A percentile compares a stretch with the other conserved stretches of the same genome.
These are phyloP conservation scores for Sporothrix schenckii DNA, from an alignment of 2,329 filamentous ascomycete species.

Conservation along the genomic window DNA sequence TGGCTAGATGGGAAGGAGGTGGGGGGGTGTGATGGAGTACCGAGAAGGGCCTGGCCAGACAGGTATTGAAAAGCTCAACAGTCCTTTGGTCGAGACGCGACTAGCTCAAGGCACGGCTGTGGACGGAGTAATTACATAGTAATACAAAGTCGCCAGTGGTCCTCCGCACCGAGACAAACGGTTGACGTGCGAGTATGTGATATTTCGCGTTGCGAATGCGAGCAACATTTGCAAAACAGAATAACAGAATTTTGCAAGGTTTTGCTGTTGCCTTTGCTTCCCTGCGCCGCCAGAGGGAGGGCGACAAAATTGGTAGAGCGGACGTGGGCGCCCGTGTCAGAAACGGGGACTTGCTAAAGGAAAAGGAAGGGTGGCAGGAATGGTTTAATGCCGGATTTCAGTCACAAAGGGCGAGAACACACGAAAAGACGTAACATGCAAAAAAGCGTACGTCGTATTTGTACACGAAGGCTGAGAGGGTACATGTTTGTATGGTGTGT, in stretches of 20 bases:
- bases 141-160: neutral
- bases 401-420: neutral
- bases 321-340: neutral
- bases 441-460: neutral
- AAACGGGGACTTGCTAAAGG: neutral
- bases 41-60: slow-evolving; percentile 8
- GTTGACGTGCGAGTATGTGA: no score
- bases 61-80: neutral
- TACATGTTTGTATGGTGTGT: neutral
- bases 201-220: no score
- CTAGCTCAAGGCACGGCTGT: slow-evolving; percentile 2
- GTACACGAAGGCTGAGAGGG: neutral
- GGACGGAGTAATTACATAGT: neutral
- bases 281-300: neutral
- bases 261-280: no score
- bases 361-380: neutral
- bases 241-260: no score
- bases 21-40: neutral
- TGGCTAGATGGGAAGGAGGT: slow-evolving; percentile 11
- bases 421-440: neutral
- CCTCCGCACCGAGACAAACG: no score
- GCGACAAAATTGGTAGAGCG: neutral
- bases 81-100: neutral
- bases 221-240: no score
- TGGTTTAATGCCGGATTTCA: neutral